Evolutionary conservation across 345 rosid species (phyloP).

Genomic region (Crucihimalaya himalaica): DNA sequence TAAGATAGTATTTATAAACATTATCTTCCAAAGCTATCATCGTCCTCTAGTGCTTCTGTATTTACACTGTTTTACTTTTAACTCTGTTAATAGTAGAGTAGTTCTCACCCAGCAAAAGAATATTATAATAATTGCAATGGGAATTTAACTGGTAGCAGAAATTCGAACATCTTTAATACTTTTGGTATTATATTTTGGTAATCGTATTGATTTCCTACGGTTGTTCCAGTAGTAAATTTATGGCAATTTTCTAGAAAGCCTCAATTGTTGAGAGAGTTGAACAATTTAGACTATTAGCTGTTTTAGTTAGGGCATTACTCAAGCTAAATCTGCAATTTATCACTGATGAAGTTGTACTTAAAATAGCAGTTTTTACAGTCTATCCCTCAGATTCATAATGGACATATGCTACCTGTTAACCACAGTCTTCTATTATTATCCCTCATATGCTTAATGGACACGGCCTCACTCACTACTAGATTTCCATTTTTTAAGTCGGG

Average conservation of each 20-base stretch:
- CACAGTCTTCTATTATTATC: slow-evolving; percentile 18
- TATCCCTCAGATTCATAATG: not conserved
- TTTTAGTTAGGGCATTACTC: not conserved
- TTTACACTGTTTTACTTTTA: slow-evolving; percentile 11
- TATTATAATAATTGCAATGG: slow-evolving; percentile 13
- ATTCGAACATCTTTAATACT: not conserved
- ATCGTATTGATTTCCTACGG: not conserved
- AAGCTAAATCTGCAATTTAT: not conserved
- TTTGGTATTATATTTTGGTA: not conserved
- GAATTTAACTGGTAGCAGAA: not conserved
- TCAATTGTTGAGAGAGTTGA: slow-evolving; percentile 7
- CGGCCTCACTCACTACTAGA: slow-evolving; percentile 6
- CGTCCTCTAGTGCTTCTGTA: slow-evolving; percentile 28
- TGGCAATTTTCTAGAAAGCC: not conserved
- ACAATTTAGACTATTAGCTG: not conserved
- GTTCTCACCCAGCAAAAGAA: slow-evolving; percentile 3
- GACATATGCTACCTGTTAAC: not conserved
- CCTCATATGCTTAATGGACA: too few species aligned
- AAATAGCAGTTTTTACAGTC: not conserved
- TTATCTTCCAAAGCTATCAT: slow-evolving; percentile 26
- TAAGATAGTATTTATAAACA: slow-evolving; percentile 22
- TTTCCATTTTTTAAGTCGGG: not conserved
- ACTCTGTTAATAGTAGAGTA: slow-evolving; percentile 14
- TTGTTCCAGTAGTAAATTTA: not conserved
- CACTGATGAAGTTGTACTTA: not conserved